Percentiles rank a stretch among this genome's conserved stretches.
These are phyloP conservation scores for Melanomma pulvis-pyrius DNA, from an alignment of 495 filamentous ascomycete species.

Conservation along the genomic window DNA sequence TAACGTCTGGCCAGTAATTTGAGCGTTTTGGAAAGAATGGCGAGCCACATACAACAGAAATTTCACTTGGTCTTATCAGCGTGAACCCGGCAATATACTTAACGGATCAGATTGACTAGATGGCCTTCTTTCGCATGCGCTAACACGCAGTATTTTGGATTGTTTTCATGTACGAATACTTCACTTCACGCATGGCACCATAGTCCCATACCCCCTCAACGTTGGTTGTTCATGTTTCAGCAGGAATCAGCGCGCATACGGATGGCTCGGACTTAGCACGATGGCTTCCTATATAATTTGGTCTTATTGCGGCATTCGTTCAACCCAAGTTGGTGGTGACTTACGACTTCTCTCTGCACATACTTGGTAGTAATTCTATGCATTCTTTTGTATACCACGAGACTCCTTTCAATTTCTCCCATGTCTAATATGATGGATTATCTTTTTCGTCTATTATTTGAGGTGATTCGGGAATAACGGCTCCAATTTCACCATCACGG, in stretches of 20 bases:
- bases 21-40: not conserved
- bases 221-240: constrained; percentile 15
- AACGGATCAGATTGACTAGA: not conserved
- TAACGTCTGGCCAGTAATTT: constrained; percentile 36
- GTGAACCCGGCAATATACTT: too few species aligned
- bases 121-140: not conserved
- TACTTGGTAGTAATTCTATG: constrained; percentile 29
- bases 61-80: not conserved
- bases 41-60: not conserved
- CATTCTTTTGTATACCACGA: not conserved
- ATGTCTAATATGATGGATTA: not conserved
- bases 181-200: not conserved
- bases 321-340: not conserved
- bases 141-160: not conserved
- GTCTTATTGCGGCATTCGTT: constrained; percentile 6
- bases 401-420: not conserved
- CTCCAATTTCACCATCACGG: not conserved
- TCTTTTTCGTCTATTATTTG: not conserved
- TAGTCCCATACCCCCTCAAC: constrained; percentile 4
- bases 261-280: not conserved
- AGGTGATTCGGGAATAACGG: not conserved
- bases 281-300: not conserved
- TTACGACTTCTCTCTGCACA: constrained; percentile 29
- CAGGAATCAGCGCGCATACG: constrained; percentile 12
- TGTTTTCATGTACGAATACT: constrained; percentile 25